Conservation (phyloP, 306 rosid species). For the Aeschynomene evenia region DNA sequence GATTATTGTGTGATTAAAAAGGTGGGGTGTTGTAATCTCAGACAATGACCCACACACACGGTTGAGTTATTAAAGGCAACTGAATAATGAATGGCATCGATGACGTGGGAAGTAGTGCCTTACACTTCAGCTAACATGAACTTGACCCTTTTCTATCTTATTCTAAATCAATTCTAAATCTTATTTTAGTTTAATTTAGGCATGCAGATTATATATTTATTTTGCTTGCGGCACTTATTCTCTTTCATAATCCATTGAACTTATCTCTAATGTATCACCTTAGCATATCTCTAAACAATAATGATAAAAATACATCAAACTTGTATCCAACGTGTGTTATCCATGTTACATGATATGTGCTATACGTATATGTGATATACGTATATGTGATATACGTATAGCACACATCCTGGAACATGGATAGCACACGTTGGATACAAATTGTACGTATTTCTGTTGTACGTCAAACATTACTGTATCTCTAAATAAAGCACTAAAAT, state of each 20-base stretch:
- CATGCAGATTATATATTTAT: neutral
- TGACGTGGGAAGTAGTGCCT: constrained; percentile 61
- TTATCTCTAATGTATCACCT: constrained; percentile 24
- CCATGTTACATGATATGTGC: too few species aligned
- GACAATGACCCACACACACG: constrained; percentile 48
- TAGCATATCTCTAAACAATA: constrained; percentile 29
- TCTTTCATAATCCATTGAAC: constrained; percentile 28
- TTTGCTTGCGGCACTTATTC: constrained; percentile 21
- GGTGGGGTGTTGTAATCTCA: neutral
- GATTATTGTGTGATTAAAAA: constrained; percentile 8
- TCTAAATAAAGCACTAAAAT: constrained; percentile 18
- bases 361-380: too few species aligned
- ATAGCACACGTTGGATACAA: too few species aligned
- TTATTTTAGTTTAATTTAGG: neutral
- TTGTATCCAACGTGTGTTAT: too few species aligned
- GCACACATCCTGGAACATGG: too few species aligned
- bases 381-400: too few species aligned
- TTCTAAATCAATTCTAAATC: neutral
- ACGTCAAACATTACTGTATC: too few species aligned
- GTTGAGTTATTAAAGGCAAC: constrained; percentile 32
- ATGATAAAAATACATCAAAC: too few species aligned
- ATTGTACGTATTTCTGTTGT: too few species aligned
- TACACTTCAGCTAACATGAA: constrained; percentile 69
- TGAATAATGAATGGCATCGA: too few species aligned
- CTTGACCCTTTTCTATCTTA: constrained; percentile 25